Conservation (phyloP, 225 moss, liverwort and hornwort species). For the Asterella californica region DNA sequence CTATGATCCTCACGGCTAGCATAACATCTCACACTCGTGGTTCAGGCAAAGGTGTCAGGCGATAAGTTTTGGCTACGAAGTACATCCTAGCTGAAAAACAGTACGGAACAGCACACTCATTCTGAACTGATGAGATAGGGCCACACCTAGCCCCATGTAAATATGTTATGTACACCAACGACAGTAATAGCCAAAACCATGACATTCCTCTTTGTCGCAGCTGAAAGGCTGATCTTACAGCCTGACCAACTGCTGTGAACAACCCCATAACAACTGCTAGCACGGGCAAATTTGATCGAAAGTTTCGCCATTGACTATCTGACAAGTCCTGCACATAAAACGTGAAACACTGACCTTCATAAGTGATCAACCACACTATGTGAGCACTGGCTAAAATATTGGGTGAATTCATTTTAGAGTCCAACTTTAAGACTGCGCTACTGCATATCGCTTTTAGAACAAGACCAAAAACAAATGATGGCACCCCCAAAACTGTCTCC, state of each 20-base stretch:
- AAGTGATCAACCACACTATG: not conserved
- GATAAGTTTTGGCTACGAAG: not conserved
- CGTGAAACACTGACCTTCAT: not conserved
- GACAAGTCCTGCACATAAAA: slow-evolving; percentile 66
- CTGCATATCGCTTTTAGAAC: not conserved
- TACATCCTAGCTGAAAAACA: not conserved
- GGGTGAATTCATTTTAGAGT: not conserved
- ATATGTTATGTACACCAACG: slow-evolving; percentile 54
- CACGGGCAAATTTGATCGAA: slow-evolving; percentile 61
- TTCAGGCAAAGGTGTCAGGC: not conserved
- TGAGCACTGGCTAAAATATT: not conserved
- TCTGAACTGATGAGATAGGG: not conserved
- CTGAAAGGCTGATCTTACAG: slow-evolving; percentile 42
- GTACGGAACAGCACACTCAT: not conserved
- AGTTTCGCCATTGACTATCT: slow-evolving; percentile 80
- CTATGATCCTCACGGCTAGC: not conserved
- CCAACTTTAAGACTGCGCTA: not conserved
- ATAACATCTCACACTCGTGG: not conserved
- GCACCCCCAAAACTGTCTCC: not conserved
- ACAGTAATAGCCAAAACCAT: slow-evolving; percentile 64
- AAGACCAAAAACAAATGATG: not conserved
- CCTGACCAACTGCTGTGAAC: slow-evolving; percentile 50
- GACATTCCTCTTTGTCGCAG: slow-evolving; percentile 60
- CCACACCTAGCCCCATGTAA: slow-evolving; percentile 70
- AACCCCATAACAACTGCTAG: slow-evolving; percentile 61